Evolutionary conservation across 495 filamentous ascomycete species (phyloP).

Genomic region (Chaetomium tenue): DNA sequence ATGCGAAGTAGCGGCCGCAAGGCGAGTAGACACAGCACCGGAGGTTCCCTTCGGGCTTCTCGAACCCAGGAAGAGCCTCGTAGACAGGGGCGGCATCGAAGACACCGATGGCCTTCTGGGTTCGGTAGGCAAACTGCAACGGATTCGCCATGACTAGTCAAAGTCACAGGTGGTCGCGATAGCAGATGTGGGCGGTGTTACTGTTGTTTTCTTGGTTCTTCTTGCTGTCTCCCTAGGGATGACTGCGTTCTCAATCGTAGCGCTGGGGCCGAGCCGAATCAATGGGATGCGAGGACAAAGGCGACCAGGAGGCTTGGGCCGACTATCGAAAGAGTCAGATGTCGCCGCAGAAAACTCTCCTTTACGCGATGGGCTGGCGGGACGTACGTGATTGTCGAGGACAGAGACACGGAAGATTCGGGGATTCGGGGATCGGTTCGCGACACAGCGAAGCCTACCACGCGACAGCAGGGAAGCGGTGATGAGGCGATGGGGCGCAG

Average conservation of each 20-base stretch:
- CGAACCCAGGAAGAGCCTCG: slow-evolving; percentile 78
- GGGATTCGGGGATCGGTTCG: not conserved
- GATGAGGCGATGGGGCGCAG: not conserved
- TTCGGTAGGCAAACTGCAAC: slow-evolving; percentile 92
- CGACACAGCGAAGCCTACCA: slow-evolving; percentile 3
- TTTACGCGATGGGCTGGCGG: not conserved
- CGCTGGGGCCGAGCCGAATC: slow-evolving; percentile 8
- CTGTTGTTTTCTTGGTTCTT: slow-evolving; percentile 26
- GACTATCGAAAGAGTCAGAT: not conserved
- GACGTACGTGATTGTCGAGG: not conserved
- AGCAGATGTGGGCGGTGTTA: slow-evolving; percentile 25
- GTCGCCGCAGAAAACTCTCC: not conserved
- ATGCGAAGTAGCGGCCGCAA: slow-evolving; percentile 92
- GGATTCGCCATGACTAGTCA: slow-evolving; percentile 85
- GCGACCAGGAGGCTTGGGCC: not conserved
- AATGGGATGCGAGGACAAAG: slow-evolving; percentile 11
- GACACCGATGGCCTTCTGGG: slow-evolving; percentile 92
- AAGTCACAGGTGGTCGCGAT: slow-evolving; percentile 62
- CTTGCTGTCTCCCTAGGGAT: slow-evolving; percentile 20
- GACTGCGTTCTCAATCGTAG: slow-evolving; percentile 12
- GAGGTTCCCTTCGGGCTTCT: slow-evolving; percentile 86
- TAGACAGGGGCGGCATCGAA: slow-evolving; percentile 88
- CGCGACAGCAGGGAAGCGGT: slow-evolving; percentile 13
- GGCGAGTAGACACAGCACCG: slow-evolving; percentile 94
- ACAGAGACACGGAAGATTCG: not conserved